Percentiles rank a stretch among this genome's conserved stretches.
These are phyloP conservation scores for Collariella sp. DNA, from an alignment of 495 filamentous ascomycete species.

Conservation along the genomic window DNA sequence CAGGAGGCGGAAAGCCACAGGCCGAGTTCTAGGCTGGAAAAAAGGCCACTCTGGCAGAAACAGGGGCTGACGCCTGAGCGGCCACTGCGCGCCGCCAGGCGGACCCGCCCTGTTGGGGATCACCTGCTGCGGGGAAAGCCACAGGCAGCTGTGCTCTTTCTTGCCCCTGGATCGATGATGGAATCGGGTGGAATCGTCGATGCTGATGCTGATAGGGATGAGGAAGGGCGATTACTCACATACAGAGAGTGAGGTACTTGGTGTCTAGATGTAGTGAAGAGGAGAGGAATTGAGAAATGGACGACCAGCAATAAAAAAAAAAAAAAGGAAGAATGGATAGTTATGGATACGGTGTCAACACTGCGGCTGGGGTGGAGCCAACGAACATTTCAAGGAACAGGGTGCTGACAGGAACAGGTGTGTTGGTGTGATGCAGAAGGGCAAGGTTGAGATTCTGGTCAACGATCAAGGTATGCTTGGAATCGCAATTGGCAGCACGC, in stretches of 20 bases:
- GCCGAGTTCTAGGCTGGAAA: constrained; percentile 7
- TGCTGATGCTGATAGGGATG: neutral
- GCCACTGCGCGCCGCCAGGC: neutral
- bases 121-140: constrained; percentile 1
- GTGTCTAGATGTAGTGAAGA: too few relatives aligned
- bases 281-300: too few relatives aligned
- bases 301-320: too few relatives aligned
- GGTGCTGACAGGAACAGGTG: constrained; percentile 32
- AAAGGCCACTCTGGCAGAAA: constrained; percentile 33
- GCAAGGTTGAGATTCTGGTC: constrained; percentile 94
- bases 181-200: neutral
- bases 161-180: neutral
- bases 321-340: too few relatives aligned
- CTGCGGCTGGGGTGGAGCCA: neutral
- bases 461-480: constrained; percentile 62
- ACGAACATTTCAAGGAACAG: neutral
- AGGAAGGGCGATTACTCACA: too few relatives aligned
- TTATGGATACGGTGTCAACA: constrained; percentile 11
- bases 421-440: constrained; percentile 98
- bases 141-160: neutral
- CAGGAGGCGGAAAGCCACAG: constrained; percentile 5
- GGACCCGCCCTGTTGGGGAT: neutral
- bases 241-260: neutral
- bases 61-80: constrained; percentile 11
- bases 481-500: neutral